Evolutionary conservation across 2,329 filamentous ascomycete genomes (phyloP), one percentile per base, ranked within the genome.

Genomic region (Trematosphaeria pertusa): DNA sequence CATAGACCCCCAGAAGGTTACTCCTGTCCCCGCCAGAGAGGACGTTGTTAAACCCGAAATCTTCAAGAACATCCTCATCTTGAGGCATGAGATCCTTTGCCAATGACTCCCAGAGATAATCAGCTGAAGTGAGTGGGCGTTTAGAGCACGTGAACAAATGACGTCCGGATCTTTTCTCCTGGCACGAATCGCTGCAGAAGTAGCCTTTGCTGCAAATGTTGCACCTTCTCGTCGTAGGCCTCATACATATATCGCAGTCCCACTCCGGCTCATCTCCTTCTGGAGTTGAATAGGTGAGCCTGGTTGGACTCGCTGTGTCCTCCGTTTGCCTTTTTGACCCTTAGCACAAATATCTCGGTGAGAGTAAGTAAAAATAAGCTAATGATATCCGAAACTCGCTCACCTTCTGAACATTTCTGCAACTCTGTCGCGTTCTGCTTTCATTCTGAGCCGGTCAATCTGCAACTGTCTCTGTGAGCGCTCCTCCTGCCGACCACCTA

Each of bases 31-130:
- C 20, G 20, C 9, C 34, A 30, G 35, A 47, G 19, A 46, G 15
- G 14, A 60, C 31, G 35, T 62, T 50, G 32, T 59, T 60, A 38
- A 67, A 67, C 10, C 64, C 56, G 40, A 64, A 67, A 43, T 65
- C 60, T 52, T 61, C 40, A 5, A 64, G 54, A 28, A 66, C 59
- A 24, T 61, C 58, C 37, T 59, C 52, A 17, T 67, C 62, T 26
- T 44, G 9, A 39, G 61, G 60, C 32, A 67, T 46, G 11, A 46
- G 14, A 38, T 67, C 61, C 20, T 59, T 37, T 11, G 6, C 43
- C 14, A 61, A 32, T 34, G 45, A 48, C 35, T 55, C 48, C 39
- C 43, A 64, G 17, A 67, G 60, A 55, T 58, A 62, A 46, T 65
- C 61, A 9, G 58, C 61, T 8, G 61, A 54, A 7, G 60, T 65